Percentiles rank a stretch among this genome's conserved stretches.
Evolutionary conservation across 2,329 filamentous ascomycete species (phyloP).

Genomic region (Talaromyces verruculosus): DNA sequence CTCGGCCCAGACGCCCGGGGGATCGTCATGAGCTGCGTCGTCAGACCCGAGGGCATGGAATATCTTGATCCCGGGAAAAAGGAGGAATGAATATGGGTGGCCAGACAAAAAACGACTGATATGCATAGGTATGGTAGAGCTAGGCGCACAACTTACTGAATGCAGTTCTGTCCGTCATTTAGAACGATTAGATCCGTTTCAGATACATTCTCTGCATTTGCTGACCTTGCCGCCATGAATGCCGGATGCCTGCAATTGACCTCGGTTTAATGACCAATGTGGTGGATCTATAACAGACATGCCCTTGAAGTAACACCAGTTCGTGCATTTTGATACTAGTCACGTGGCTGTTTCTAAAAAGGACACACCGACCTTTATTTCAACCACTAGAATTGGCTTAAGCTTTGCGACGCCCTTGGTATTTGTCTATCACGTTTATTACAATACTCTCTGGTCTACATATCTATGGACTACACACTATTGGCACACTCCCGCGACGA

Average conservation of each 20-base stretch:
- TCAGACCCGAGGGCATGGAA: constrained; percentile 10
- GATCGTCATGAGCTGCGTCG: constrained; percentile 18
- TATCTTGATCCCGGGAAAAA: constrained; percentile 8
- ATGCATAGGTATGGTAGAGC: constrained; percentile 2
- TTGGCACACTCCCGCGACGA: background rate
- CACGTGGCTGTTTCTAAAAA: background rate
- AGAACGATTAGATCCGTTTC: background rate
- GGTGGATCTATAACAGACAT: background rate
- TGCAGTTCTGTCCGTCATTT: background rate
- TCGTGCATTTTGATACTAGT: background rate
- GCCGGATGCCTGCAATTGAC: background rate
- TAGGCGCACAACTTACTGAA: background rate
- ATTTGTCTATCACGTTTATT: background rate
- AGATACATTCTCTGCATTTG: background rate
- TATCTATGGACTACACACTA: background rate
- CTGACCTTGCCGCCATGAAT: background rate
- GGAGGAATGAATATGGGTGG: constrained; percentile 20
- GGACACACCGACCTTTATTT: background rate
- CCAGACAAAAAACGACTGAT: background rate
- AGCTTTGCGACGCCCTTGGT: background rate
- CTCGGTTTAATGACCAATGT: background rate
- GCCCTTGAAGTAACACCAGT: background rate
- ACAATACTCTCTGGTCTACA: background rate
- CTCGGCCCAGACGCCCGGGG: constrained; percentile 3
- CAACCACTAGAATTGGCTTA: background rate